Evolutionary conservation across 352 stramenopile genomes (phyloP).

Genomic region (Phytophthora idaei): DNA sequence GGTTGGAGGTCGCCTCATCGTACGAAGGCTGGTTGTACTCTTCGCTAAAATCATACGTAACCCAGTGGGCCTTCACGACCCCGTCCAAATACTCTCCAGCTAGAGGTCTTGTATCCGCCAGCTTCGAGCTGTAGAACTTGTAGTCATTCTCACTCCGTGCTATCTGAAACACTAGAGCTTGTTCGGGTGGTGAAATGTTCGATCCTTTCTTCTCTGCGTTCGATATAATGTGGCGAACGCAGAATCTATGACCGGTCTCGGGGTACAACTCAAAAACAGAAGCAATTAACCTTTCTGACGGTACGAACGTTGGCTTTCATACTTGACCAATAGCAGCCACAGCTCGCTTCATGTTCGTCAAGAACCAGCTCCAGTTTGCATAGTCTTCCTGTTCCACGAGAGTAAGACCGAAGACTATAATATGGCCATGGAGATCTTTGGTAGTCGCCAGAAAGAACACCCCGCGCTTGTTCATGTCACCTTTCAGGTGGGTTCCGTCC

Average conservation of each 20-base stretch:
- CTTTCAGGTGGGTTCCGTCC: slow-evolving; percentile 4
- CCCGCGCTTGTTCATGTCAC: slow-evolving; percentile 10
- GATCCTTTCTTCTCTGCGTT: slow-evolving; percentile 6
- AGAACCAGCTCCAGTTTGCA: background rate
- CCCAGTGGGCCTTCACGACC: slow-evolving; percentile 7
- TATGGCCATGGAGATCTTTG: slow-evolving; percentile 4
- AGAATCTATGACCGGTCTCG: too few relatives aligned
- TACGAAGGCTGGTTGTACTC: slow-evolving; percentile 6
- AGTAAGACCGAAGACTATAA: slow-evolving; percentile 5
- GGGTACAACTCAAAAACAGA: slow-evolving; percentile 4
- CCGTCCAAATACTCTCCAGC: background rate
- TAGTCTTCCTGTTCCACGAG: slow-evolving; percentile 6
- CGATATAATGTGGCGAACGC: background rate
- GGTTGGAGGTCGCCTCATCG: slow-evolving; percentile 11
- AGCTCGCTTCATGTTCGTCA: background rate
- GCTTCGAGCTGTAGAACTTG: slow-evolving; percentile 10
- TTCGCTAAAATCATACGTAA: slow-evolving; percentile 9
- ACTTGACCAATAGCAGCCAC: too few relatives aligned
- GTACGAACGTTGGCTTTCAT: slow-evolving; percentile 10
- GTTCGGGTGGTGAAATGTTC: background rate
- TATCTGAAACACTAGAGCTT: slow-evolving; percentile 4
- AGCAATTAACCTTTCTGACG: slow-evolving; percentile 6
- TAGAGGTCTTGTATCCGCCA: background rate
- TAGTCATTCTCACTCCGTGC: slow-evolving; percentile 3
- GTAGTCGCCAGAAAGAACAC: slow-evolving; percentile 6